These are phyloP conservation scores for Puccinia triticina DNA, from an alignment of 1,284 basidiomycete species.

Conservation along the genomic window DNA sequence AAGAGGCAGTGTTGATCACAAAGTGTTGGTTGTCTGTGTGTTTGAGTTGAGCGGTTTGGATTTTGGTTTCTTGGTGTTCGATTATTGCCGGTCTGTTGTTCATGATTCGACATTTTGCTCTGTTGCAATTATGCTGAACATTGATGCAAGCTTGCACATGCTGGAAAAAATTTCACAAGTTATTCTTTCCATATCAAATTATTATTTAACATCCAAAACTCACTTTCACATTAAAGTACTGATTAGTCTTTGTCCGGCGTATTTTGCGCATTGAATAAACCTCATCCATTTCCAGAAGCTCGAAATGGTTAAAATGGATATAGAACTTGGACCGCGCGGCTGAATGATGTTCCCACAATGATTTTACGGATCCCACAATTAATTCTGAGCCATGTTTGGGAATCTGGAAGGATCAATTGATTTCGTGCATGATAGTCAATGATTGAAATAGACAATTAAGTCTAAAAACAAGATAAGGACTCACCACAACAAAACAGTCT, in stretches of 20 bases:
- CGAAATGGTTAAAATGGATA: not conserved
- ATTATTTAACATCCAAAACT: not conserved
- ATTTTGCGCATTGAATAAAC: not conserved
- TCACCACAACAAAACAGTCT: not conserved
- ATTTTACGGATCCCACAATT: not conserved
- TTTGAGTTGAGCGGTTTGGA: not conserved
- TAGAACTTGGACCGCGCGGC: no score
- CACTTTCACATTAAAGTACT: no score
- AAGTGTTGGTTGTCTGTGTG: not conserved
- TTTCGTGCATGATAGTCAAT: no score
- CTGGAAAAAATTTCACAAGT: not conserved
- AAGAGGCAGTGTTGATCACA: slow-evolving; percentile 6
- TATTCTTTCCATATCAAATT: not conserved
- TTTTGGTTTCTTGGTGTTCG: not conserved
- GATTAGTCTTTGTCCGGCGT: not conserved
- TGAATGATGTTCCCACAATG: not conserved
- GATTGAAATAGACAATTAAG: no score
- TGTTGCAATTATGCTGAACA: no score
- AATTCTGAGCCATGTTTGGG: not conserved
- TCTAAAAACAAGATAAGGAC: not conserved
- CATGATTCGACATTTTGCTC: not conserved
- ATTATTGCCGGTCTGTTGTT: not conserved
- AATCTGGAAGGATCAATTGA: not conserved
- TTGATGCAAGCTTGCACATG: no score
- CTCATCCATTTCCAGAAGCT: not conserved